phyloP scores from a whole-genome alignment of 805 yeast genomes.

The Myxozyma nipponensis region DNA sequence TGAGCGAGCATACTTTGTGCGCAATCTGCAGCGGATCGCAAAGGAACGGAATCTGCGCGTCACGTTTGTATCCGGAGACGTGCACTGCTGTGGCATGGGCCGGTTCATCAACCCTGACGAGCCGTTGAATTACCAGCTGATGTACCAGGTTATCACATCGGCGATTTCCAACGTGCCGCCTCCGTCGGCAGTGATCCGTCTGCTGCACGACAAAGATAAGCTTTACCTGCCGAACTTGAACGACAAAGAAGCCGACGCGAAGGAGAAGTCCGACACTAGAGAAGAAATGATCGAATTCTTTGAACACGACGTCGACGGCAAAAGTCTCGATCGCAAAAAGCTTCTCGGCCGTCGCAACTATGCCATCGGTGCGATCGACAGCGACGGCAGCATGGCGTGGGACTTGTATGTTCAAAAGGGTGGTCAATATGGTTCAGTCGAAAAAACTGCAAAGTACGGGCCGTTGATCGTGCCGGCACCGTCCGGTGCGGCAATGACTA shows the following conservation, averaged over 20 bases:
- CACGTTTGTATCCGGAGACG: constrained; percentile 89
- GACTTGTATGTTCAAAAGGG: constrained; percentile 25
- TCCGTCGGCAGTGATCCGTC: constrained; percentile 74
- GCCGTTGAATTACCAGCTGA: constrained; percentile 63
- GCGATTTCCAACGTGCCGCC: constrained; percentile 94
- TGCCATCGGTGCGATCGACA: constrained; percentile 11
- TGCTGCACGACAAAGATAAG: constrained; percentile 70
- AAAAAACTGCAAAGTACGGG: constrained; percentile 21
- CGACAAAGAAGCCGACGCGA: neutral
- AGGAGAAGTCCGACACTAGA: constrained; percentile 14
- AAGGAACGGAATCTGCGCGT: constrained; percentile 61
- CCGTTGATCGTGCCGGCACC: constrained; percentile 23
- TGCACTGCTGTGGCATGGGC: constrained; percentile 83
- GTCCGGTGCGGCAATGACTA: too few relatives aligned
- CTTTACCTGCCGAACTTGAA: constrained; percentile 36
- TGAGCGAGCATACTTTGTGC: constrained; percentile 73
- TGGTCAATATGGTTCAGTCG: constrained; percentile 1
- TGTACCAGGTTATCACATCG: constrained; percentile 59
- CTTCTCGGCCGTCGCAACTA: constrained; percentile 24
- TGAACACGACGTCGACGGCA: constrained; percentile 28
- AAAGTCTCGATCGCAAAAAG: constrained; percentile 11
- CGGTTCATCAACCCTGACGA: constrained; percentile 56
- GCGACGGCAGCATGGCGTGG: constrained; percentile 23
- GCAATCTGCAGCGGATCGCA: constrained; percentile 61
- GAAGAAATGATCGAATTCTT: constrained; percentile 30